These are phyloP conservation scores for Misopates orontium DNA, from an alignment of 257 asterid genomes.

Conservation along the genomic window DNA sequence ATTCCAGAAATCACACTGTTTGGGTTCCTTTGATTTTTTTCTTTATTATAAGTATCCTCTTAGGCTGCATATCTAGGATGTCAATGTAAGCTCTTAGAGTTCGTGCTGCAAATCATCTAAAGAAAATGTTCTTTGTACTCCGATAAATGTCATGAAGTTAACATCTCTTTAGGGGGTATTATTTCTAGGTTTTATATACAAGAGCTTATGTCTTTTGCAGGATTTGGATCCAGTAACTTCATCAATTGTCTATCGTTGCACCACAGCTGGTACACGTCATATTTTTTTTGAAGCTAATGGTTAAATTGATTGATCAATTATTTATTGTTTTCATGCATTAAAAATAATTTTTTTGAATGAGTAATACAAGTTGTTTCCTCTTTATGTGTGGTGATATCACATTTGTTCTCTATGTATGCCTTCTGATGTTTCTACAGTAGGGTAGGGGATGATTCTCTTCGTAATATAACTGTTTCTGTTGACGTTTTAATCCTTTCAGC, in stretches of 20 bases:
- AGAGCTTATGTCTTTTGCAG: slow-evolving; percentile 50
- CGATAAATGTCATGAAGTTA: neutral
- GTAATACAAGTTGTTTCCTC: neutral
- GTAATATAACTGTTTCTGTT: neutral
- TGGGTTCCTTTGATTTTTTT: neutral
- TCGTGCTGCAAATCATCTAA: too few relatives aligned
- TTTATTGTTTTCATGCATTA: slow-evolving; percentile 17
- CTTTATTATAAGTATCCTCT: neutral
- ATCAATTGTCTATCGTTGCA: slow-evolving; percentile 75
- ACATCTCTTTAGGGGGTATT: neutral
- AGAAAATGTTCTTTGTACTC: neutral
- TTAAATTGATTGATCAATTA: slow-evolving; percentile 25
- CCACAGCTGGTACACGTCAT: slow-evolving; percentile 84
- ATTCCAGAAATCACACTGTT: neutral
- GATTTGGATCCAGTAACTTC: slow-evolving; percentile 82
- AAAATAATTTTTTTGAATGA: slow-evolving; percentile 13
- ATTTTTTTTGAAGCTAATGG: slow-evolving; percentile 37
- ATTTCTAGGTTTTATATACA: slow-evolving; percentile 14
- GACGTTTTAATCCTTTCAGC: slow-evolving; percentile 43
- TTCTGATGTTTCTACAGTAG: too few relatives aligned
- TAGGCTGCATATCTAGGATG: neutral
- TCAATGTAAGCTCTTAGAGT: too few relatives aligned
- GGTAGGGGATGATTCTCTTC: too few relatives aligned
- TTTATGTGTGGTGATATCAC: too few relatives aligned
- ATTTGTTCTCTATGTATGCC: too few relatives aligned